Base-by-base conservation (phyloP, 2,329 filamentous ascomycete genomes). In the Ophiobolus disseminans region DNA sequence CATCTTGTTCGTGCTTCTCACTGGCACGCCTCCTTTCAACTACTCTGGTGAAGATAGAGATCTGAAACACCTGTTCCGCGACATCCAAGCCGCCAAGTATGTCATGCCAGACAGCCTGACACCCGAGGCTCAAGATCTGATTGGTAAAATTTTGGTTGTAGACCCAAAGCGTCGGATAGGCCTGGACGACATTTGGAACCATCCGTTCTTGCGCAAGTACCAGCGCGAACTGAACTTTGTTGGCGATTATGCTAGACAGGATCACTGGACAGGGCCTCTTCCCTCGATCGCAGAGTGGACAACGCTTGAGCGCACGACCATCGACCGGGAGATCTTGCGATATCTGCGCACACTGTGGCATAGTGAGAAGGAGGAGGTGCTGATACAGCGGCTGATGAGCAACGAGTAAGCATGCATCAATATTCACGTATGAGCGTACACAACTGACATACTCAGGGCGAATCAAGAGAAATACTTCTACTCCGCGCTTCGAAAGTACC, bases 401-500 rank as follows among this genome's bases (percentile, higher is more conserved):
- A 63, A 72, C 34, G 76, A 80, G 60, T 74, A 70, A 70, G 72
- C 60, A 16, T 25, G 10, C 6, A n/a, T 13, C 11, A 22, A 17
- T 6, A 4, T 4, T 17, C 16, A 5, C 10, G 21, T 20, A 34
- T 7, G 21, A 6, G 2, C 9, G 17, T 16, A 36, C 44, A 44
- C n/a, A 32, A 46, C 44, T 52, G 31, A 47, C n/a, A 23, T 36
- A 31, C n/a, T 25, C 50, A 93, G 89, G 56, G 79, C 84, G 4
- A 97, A 96, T 57, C 90, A 96, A 45, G 91, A 97, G 68, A 96
- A 96, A 67, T 82, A 93, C 58, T 97, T 97, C 73, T 99, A 97
- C 73, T 88, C 86, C 73, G 82, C 95, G 16, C 81, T 99, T 6
- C 76, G 88, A 57, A 88, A 87, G 70, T 95, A 96, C 70, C 84